Evolutionary conservation across 352 stramenopile genomes (phyloP), one percentile per base, ranked within the genome.

Genomic region (Pythium monospermum): DNA sequence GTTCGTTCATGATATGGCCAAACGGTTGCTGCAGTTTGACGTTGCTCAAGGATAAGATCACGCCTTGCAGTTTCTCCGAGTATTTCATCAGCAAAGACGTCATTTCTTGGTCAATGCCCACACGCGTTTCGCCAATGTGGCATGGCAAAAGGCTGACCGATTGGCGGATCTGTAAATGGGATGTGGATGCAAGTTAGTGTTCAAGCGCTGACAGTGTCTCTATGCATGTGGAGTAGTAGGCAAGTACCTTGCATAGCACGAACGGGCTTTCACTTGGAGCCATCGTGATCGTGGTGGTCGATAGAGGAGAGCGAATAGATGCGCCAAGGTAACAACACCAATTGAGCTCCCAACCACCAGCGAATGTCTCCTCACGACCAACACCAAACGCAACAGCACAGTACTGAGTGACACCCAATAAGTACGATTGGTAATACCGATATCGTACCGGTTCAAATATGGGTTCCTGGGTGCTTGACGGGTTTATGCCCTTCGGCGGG

Each of bases 1-100:
- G 84, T 53, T 93, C 82, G 63, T 89, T 93, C 59, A 93, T 75
- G 60, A 93, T 90, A 52, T 63, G 54, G 33, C 79, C 82, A 31
- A 75, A 54, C 6, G 75, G 73, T 33, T 64, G 66, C 21, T 71
- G 65, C 30, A 93, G 66, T 45, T 76, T 52, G 33, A 91, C 68
- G 47, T 84, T 71, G 58, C 73, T 78, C 53, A 88, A 93, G 33
- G 73, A 71, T 36, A 93, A 58, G 30, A 93, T 64, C 13, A 93
- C 82, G 38, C 82, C 82, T 42, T 82, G 47, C 31, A 93, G 55
- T 21, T 64, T 59, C 35, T 91, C 76, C n/a, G 76, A 87, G 64
- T 91, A 91, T 37, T 70, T 75, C 81, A 92, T 92, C 4, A 92
- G 66, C 67, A 83, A 66, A 32, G 66, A 53, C 28, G 71, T 86